Conservation (phyloP, 2,329 filamentous ascomycete species). For the Cryoendolithus antarcticus region DNA sequence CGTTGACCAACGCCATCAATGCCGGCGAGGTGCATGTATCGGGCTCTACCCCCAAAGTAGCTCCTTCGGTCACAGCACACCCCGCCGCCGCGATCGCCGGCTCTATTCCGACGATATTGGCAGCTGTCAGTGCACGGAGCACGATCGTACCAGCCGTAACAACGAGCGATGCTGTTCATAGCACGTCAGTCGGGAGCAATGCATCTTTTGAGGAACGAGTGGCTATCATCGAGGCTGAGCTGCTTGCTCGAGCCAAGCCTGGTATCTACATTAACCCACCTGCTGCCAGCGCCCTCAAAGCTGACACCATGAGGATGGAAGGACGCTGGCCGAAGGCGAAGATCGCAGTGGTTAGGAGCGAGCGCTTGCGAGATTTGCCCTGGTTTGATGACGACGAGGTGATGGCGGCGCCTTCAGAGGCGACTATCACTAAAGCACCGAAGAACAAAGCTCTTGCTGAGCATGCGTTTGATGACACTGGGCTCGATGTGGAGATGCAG, state of each 20-base stretch:
- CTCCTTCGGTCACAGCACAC: too few relatives aligned
- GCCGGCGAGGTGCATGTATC: too few relatives aligned
- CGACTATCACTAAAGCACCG: background rate
- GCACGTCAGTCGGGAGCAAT: too few relatives aligned
- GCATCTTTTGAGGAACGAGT: conserved; percentile 9
- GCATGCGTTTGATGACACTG: too few relatives aligned
- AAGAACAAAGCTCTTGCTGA: background rate
- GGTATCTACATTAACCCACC: conserved; percentile 35
- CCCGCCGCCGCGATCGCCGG: too few relatives aligned
- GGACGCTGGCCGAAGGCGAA: conserved; percentile 32
- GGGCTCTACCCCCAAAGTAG: too few relatives aligned
- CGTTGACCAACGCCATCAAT: too few relatives aligned
- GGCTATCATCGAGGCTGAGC: conserved; percentile 16
- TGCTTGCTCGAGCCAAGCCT: conserved; percentile 20
- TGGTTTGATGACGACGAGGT: conserved; percentile 20
- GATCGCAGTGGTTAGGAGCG: conserved; percentile 31
- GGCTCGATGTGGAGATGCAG: too few relatives aligned
- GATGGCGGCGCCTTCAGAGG: background rate
- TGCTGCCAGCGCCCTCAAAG: conserved; percentile 23
- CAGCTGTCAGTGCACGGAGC: too few relatives aligned
- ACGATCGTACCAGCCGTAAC: too few relatives aligned
- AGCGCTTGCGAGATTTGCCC: conserved; percentile 20
- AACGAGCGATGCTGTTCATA: too few relatives aligned
- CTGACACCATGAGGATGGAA: conserved; percentile 13
- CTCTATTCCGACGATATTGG: too few relatives aligned